Base-by-base conservation (phyloP, 2,329 filamentous ascomycete species). In the Metarhizium guizhouense region DNA sequence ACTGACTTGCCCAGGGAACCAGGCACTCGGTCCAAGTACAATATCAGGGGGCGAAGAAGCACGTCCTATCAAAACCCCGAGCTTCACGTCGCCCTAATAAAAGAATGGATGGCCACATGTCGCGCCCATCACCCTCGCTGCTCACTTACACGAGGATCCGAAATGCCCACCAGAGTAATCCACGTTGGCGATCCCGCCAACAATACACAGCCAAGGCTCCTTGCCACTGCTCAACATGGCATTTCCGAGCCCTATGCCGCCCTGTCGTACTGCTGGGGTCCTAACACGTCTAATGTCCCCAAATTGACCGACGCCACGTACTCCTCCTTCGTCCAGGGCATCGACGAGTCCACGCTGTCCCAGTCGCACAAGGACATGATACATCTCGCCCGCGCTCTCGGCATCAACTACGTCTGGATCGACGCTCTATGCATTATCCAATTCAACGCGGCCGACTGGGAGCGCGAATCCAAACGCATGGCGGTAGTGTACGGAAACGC, bases 391-490 rank as follows among this genome's bases (percentile, higher is more conserved):
- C 38, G 38, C 38, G 14, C 11, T 14, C 38, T 40, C 4, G 38
- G 14, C 38, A 16, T 40, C 13, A 13, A 3, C 4, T 40, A 40
- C 38, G 38, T 40, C 13, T 67, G 65, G 65, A 59, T 67, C 47
- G 64, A 65, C 38, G 58, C 62, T 4, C 55, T 66, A 0, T 65
- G 63, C 54, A 66, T 66, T 29, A 61, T 65, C 36, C 62, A 65
- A 30, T 59, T 61, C 34, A 51, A 64, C 32, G 14, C 16, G 1
- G 29, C 20, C 1, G 62, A 64, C 59, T 68, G 65, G 62, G 58
- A 59, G 48, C 49, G 49, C 13, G 61, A 62, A 38, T 55, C 58
- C 4, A 42, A 45, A 14, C 38, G 16, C 36, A 60, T 60, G 58
- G 58, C 52, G 13, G 29, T 47, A 38, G 54, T 60, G 1, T 60